Evolutionary conservation across 106 monocot species (phyloP).

Genomic region (Triglochin maritima): DNA sequence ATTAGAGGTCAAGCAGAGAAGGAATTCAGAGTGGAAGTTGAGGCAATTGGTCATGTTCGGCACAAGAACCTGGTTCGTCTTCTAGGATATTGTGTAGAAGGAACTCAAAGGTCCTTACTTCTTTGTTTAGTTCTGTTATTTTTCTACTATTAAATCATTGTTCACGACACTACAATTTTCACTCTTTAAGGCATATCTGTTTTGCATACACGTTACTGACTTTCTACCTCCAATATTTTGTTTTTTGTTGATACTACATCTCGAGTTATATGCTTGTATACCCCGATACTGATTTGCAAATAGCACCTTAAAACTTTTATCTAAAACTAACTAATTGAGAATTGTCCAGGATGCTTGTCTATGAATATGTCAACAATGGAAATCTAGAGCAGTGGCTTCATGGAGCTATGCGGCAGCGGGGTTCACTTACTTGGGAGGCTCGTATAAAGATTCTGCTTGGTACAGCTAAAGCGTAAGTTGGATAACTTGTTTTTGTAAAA

Average conservation of each 20-base stretch:
- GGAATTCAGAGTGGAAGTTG: conserved; percentile 78
- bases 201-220: neutral
- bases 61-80: conserved; percentile 71
- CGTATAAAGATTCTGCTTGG: conserved; percentile 10
- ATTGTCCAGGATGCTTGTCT: conserved; percentile 6
- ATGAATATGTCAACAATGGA: conserved; percentile 15
- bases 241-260: too few species aligned
- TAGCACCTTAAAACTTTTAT: too few species aligned
- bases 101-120: conserved; percentile 50
- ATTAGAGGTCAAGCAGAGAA: conserved; percentile 66
- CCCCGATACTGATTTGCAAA: too few species aligned
- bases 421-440: conserved; percentile 9
- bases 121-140: conserved; percentile 33
- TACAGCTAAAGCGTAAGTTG: conserved; percentile 10
- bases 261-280: too few species aligned
- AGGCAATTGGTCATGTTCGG: conserved; percentile 67
- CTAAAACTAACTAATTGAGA: too few species aligned
- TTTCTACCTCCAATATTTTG: too few species aligned
- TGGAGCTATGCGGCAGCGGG: conserved; percentile 3
- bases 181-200: neutral
- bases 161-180: neutral
- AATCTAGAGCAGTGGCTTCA: conserved; percentile 14
- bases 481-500: neutral
- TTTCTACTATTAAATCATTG: neutral
- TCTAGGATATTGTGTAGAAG: conserved; percentile 73